Evolutionary conservation across 2,329 filamentous ascomycete species (phyloP).

Genomic region (Diaporthe eres): DNA sequence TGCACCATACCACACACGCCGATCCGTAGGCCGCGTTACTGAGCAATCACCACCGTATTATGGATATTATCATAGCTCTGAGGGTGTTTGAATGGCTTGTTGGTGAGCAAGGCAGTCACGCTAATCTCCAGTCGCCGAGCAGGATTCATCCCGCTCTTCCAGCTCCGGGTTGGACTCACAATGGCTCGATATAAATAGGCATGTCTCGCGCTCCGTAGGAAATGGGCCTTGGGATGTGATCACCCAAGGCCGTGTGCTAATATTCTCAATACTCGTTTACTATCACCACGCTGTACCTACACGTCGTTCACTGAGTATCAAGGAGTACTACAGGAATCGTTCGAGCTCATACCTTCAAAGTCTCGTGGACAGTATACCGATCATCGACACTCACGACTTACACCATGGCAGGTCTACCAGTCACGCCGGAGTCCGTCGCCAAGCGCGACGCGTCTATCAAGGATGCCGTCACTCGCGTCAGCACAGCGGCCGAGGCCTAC

Average conservation of each 20-base stretch:
- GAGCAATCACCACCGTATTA: background rate
- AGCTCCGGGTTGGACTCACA: background rate
- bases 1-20: background rate
- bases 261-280: background rate
- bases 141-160: background rate
- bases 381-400: background rate
- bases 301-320: background rate
- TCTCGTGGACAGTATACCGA: background rate
- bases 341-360: background rate
- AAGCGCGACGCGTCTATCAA: constrained; percentile 8
- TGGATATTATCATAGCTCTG: background rate
- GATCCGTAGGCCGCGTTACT: background rate
- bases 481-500: constrained; percentile 17
- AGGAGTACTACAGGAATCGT: background rate
- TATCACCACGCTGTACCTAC: background rate
- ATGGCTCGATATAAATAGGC: background rate
- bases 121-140: background rate
- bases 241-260: background rate
- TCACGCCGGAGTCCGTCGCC: constrained; percentile 12
- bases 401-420: constrained; percentile 22
- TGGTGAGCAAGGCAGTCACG: background rate
- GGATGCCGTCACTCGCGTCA: constrained; percentile 25
- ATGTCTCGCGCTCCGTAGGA: background rate
- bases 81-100: background rate
- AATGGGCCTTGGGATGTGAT: background rate